These are phyloP conservation scores for Teunomyces cretensis DNA, from an alignment of 805 yeast species.

Conservation along the genomic window DNA sequence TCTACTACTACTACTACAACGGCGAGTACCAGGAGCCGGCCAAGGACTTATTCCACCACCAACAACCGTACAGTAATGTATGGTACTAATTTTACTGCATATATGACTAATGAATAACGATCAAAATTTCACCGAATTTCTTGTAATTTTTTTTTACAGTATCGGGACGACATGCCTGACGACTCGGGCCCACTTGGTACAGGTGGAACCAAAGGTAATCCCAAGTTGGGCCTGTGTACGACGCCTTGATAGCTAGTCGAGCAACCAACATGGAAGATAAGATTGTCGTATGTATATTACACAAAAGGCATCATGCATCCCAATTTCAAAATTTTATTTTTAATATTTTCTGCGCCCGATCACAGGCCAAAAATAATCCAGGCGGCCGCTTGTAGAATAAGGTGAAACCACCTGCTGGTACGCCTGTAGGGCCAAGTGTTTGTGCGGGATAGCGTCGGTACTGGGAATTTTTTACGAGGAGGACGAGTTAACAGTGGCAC, in stretches of 20 bases:
- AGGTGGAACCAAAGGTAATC: too few species aligned
- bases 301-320: neutral
- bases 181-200: too few species aligned
- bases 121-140: too few species aligned
- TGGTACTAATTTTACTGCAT: conserved; percentile 2
- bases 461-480: too few species aligned
- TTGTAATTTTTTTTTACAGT: too few species aligned
- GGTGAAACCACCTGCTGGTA: neutral
- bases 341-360: neutral
- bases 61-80: neutral
- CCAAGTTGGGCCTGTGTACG: too few species aligned
- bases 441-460: too few species aligned
- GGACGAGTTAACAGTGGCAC: too few species aligned
- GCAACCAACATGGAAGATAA: neutral
- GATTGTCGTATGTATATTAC: neutral
- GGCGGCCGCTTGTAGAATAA: neutral
- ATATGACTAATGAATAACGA: conserved; percentile 3
- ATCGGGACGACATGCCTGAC: too few species aligned
- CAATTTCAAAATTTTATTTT: neutral
- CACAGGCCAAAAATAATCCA: neutral
- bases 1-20: neutral
- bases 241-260: neutral
- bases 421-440: too few species aligned
- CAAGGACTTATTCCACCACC: neutral
- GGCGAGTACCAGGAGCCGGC: neutral